Evolutionary conservation across 768 basidiomycete genomes (phyloP).

Genomic region (Phlegmacium glaucopus): DNA sequence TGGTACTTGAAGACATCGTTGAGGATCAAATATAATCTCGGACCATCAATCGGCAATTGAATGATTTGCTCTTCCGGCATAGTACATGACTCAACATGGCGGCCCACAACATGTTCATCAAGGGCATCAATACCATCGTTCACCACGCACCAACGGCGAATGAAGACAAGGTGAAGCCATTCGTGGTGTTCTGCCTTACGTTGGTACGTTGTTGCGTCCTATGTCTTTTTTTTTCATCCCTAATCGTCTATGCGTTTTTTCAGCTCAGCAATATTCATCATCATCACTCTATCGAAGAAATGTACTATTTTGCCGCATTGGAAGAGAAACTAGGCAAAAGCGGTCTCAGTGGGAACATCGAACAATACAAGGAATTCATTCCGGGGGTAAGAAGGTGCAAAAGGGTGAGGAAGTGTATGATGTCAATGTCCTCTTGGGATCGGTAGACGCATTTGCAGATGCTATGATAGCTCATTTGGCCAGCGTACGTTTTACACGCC

Average conservation of each 20-base stretch:
- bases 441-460: constrained; percentile 25
- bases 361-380: constrained; percentile 25
- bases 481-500: constrained; percentile 14
- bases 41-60: no score
- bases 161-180: constrained; percentile 20
- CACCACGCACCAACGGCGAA: constrained; percentile 19
- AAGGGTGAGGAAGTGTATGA: constrained; percentile 57
- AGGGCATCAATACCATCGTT: constrained; percentile 24
- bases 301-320: constrained; percentile 19
- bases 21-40: no score
- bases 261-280: constrained; percentile 24
- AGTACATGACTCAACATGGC: no score
- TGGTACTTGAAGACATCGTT: no score
- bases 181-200: constrained; percentile 23
- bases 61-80: no score
- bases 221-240: neutral
- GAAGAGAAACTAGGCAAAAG: constrained; percentile 24
- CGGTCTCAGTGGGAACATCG: constrained; percentile 20
- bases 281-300: constrained; percentile 29
- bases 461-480: constrained; percentile 22
- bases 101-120: constrained; percentile 27
- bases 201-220: constrained; percentile 15
- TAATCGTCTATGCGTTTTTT: neutral
- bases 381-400: constrained; percentile 46
- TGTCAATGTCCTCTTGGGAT: constrained; percentile 15